Evolutionary conservation across 1,139 yeast species (phyloP), one percentile per base, ranked within the genome.

Genomic region (Hyphopichia khmerensis): DNA sequence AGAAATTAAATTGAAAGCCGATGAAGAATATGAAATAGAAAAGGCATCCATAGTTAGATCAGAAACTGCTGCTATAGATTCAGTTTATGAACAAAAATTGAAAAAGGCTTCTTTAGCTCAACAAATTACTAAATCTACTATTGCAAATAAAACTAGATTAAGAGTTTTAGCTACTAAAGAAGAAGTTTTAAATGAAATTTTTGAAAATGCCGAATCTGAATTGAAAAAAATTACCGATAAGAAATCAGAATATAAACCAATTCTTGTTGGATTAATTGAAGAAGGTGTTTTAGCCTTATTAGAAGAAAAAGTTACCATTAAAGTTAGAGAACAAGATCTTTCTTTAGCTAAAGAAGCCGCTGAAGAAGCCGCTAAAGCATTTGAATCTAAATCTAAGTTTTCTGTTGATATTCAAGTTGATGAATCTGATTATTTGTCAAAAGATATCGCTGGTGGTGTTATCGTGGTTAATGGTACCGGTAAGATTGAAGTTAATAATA

Each of bases 11-110:
- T 77, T 93, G 60, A 95, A 93, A 76, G 96, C 98, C 35, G 96
- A 95, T 64, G 99, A 95, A 69, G 99, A 95, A 69, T 95, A 93
- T 65, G 98, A 95, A 68, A 90, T 93, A 59, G 99, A 93, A 67
- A 95, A 93, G 75, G 95, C 97, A 18, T 83, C 89, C 43, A 82
- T 93, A 58, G 98, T 95, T 41, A 86, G 98, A 59, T 79, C 90
- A 13, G 99, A 93, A 71, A 87, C 87, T 44, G 85, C 95, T 38
- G 83, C 93, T 41, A 89, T 95, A 53, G 99, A 95, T 64, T 72
- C 84, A 24, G 71, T 78, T 36, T 89, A 85, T 64, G 93, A 86
- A 53, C 84, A 82, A 56, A 90, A 88, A 64, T 79, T 87, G 70
- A 93, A 93, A 75, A 93, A 91, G 68, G 91, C 96, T 4, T 75